Base-by-base conservation (phyloP, 176 grass and related monocot species). In the Carex parvula region DNA sequence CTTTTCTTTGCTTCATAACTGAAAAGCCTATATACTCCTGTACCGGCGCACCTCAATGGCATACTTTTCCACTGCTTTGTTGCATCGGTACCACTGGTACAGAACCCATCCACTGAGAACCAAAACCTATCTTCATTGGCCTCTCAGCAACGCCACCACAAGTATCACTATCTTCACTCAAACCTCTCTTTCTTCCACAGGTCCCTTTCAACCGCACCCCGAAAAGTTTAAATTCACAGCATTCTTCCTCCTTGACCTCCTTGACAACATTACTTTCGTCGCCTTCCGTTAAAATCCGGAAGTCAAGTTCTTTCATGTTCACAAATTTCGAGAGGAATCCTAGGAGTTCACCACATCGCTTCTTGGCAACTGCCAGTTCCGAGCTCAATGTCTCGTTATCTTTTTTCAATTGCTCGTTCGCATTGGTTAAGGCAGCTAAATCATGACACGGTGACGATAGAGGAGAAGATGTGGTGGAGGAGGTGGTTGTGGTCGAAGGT, bases 371-470 rank as follows among this genome's bases (percentile, higher is more conserved):
- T 12, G 69, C 62, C 22, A 90, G 62, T 61, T 90, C 88, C 12
- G 60, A 70, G 42, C 32, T 81, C 52, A 90, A 37, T n/a, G 59
- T 73, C 39, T 86, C 22, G 41, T 90, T 86, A 46, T 90, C 84
- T 32, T 69, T 84, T 64, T 67, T 87, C 2, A 90, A 54, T 50
- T 87, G 72, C 84, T 87, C 64, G n/a, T 90, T 90, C 80, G 84
- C 71, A 42, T 61, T 63, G 11, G 71, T 70, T 48, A 90, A 77
- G 1, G 85, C 72, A 1, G 72, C 10, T 13, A 86, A 46, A 11
- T 78, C 26, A 14, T 79, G 48, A 33, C 59, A 30, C 33, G 69
- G 88, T 32, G 17, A 50, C 12, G 41, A 67, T 35, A 66, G 69
- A 67, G 79, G 69, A 11, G 88, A 89, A 50, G 84, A 89, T 13